These are phyloP conservation scores for Stemphylium beticola DNA, from an alignment of 2,329 filamentous ascomycete genomes.

Conservation along the genomic window DNA sequence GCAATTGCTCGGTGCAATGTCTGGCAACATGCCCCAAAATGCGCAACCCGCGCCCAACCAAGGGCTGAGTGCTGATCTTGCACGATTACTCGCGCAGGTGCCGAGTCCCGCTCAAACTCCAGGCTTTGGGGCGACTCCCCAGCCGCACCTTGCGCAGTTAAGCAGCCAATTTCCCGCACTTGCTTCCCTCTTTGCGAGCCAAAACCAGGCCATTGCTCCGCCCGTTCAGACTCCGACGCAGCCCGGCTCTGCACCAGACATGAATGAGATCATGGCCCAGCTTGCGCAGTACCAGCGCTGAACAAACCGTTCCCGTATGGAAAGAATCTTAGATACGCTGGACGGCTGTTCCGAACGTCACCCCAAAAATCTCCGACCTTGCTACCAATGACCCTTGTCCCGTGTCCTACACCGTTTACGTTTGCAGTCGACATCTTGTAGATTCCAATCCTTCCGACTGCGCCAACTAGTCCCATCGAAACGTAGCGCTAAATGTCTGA, in stretches of 20 bases:
- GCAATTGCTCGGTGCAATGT: conserved; percentile 68
- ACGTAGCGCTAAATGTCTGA: conserved; percentile 4
- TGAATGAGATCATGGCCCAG: conserved; percentile 78
- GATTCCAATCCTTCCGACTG: conserved; percentile 8
- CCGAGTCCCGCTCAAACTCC: conserved; percentile 35
- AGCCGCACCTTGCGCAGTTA: conserved; percentile 31
- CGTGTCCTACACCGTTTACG: conserved; percentile 3
- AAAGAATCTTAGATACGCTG: conserved; percentile 6
- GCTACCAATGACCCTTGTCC: conserved; percentile 2
- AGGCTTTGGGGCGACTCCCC: conserved; percentile 26
- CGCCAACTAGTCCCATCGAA: conserved; percentile 3
- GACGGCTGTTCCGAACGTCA: conserved; percentile 4
- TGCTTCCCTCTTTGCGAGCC: conserved; percentile 37
- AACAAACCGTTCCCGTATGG: conserved; percentile 1
- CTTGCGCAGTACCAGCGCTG: conserved; percentile 67
- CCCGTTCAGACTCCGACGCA: conserved; percentile 39
- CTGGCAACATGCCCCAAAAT: conserved; percentile 46
- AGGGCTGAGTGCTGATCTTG: conserved; percentile 45
- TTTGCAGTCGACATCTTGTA: conserved; percentile 10
- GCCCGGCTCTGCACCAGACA: conserved; percentile 50
- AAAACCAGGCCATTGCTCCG: conserved; percentile 32
- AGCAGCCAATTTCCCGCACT: conserved; percentile 41
- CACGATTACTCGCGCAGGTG: conserved; percentile 47
- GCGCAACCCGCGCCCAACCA: conserved; percentile 47
- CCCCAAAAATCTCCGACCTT: conserved; percentile 10